phyloP scores from a whole-genome alignment of 225 moss, liverwort and hornwort species.

The Rhytidiadelphus loreus region DNA sequence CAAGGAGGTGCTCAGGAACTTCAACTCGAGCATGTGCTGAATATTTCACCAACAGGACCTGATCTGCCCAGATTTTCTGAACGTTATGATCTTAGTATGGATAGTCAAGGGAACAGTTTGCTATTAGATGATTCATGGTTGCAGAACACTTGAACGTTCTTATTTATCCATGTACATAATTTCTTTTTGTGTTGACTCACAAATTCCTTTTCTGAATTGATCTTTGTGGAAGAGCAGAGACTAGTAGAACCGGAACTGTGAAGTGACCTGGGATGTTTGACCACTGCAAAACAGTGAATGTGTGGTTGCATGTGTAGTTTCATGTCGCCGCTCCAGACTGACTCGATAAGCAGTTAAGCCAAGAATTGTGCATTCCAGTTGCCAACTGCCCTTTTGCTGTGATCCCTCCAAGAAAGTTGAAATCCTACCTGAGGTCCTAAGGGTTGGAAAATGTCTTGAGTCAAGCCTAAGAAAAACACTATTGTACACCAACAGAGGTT shows the following conservation, averaged over 20 bases:
- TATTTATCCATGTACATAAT: background rate
- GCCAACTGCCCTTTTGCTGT: background rate
- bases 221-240: background rate
- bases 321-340: background rate
- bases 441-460: background rate
- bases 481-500: too few relatives aligned
- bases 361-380: background rate
- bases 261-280: background rate
- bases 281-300: background rate
- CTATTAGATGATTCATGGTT: slow-evolving; percentile 59
- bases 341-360: background rate
- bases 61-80: slow-evolving; percentile 44
- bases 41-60: slow-evolving; percentile 34
- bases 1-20: slow-evolving; percentile 15
- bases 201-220: background rate
- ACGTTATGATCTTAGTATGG: slow-evolving; percentile 44
- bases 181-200: background rate
- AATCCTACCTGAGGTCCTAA: background rate
- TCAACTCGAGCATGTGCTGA: slow-evolving; percentile 47
- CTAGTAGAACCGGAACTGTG: background rate
- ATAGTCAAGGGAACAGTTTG: slow-evolving; percentile 34
- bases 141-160: slow-evolving; percentile 17
- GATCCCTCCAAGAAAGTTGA: background rate
- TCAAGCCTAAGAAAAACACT: too few relatives aligned
- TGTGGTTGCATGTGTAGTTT: background rate